A percentile compares a stretch with the other conserved stretches of the same genome.
Evolutionary conservation across 306 rosid genomes (phyloP).

Genomic region (Cucumis cinereus): DNA sequence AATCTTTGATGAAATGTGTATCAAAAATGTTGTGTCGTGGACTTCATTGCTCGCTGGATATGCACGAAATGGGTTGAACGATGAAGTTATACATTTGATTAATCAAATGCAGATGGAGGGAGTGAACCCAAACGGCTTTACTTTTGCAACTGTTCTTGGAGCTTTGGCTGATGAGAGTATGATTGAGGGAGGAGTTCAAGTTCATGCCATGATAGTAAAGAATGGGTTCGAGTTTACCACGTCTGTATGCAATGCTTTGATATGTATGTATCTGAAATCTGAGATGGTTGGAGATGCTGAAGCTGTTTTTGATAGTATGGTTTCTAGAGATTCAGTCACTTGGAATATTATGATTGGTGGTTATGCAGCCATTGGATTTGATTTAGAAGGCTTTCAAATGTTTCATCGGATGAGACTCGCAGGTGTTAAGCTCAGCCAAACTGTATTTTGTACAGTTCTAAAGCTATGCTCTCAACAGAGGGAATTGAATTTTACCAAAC

Average conservation of each 20-base stretch:
- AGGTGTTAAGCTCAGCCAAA: constrained; percentile 39
- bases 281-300: constrained; percentile 46
- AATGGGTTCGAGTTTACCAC: constrained; percentile 42
- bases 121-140: constrained; percentile 40
- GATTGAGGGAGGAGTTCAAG: constrained; percentile 42
- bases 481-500: constrained; percentile 35
- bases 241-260: constrained; percentile 47
- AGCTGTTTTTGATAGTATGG: constrained; percentile 46
- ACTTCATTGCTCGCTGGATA: constrained; percentile 63
- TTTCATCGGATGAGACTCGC: constrained; percentile 45
- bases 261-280: constrained; percentile 54
- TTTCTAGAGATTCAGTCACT: constrained; percentile 42
- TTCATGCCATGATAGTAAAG: constrained; percentile 52
- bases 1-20: constrained; percentile 63
- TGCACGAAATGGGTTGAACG: constrained; percentile 32
- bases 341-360: constrained; percentile 79
- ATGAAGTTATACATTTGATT: constrained; percentile 27
- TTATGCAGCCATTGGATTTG: constrained; percentile 35
- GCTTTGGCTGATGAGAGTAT: constrained; percentile 36
- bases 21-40: constrained; percentile 70
- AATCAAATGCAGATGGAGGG: constrained; percentile 42
- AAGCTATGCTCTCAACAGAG: constrained; percentile 49
- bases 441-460: constrained; percentile 39
- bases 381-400: constrained; percentile 46
- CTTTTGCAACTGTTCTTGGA: constrained; percentile 44